Base-by-base conservation (phyloP, 2,329 filamentous ascomycete genomes). In the Paramyrothecium sp. region DNA sequence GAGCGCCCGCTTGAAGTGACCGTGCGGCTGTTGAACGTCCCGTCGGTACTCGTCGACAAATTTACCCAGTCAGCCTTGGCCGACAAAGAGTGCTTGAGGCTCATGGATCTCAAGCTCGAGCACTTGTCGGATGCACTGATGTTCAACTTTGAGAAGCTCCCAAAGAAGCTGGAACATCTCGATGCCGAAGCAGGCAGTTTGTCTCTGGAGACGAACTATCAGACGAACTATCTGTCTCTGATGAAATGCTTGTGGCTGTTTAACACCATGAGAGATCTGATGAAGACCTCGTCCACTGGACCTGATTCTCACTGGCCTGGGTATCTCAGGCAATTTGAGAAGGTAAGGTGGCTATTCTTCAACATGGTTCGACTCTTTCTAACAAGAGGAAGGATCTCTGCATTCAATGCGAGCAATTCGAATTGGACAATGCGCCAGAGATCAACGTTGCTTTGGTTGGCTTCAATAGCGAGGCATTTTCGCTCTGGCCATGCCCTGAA, bases 221-320 rank as follows among this genome's bases (percentile, higher is more conserved):
- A 5, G 33, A 61, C 20, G 60, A 62, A 71, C 53, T 73, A 71
- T 38, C 20, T 73, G 47, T 71, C 65, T 26, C 57, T 73, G 1
- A 50, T 73, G 30, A 73, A 73, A 52, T 73, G 71, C 30, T 53
- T 73, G 3, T 73, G 70, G 68, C 58, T 73, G 34, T 64, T 69
- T 34, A 50, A 59, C 20, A 56, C 53, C 21, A 68, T 69, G 3
- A 4, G 26, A 30, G 26, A 30, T 30, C 26, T 30, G 26, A 30
- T 62, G 11, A 54, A 61, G 11, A 50, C 33, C 17, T 65, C 64
- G 7, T 55, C 60, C 2, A 48, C 52, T 17, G 51, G 58, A 1
- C 50, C 58, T 8, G 64, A 69, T n/a, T 73, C 70, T 2, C 71
- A 73, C 33, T 73, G 71, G 71, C 71, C 71, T 20, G 73, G 71